Evolutionary conservation across 2,329 filamentous ascomycete genomes (phyloP), one percentile per base, ranked within the genome.

Genomic region (Neocatenulostroma microsporum): DNA sequence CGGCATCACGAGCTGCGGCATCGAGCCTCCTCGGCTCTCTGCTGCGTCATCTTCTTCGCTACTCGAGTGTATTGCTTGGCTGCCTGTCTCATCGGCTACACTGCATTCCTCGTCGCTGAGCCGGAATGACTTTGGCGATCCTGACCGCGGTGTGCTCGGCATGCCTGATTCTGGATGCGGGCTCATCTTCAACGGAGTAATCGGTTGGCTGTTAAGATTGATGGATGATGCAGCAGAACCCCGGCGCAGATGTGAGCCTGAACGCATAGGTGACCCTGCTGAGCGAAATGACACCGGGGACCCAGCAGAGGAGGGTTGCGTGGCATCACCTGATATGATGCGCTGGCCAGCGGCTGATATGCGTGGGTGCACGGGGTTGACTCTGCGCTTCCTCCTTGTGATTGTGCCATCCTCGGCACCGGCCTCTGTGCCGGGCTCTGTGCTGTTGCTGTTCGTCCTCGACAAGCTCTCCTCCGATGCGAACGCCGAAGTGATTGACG

Each of bases 1-100:
- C 4, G 91, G 91, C 91, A 98, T 98, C 42, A 98, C 84, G n/a
- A 98, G 73, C 60, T 96, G 88, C 17, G 82, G 82, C 26, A 64
- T 54, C 20, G 28, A 27, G 68, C 70, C 29, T 44, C 40, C 35
- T 48, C 50, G 18, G 45, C 49, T 36, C 51, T 53, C 65, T 60
- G 63, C 61, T 19, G 55, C 51, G 3, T 59, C 36, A 32, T 52
- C 50, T 7, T 57, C 56, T 48, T 79, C 66, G 45, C 70, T 64
- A 51, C 68, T 62, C 14, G 72, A 61, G n/a, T 52, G 64, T 12
- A 77, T 57, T 3, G 67, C 70, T 49, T 78, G 74, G 44, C 70
- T 77, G 19, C 62, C 65, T 31, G 62, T 62, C 25, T 77, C 76
- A 45, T 78, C 73, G 6, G 65, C 61, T 8, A 69, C 61, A 29